A percentile compares a stretch with the other conserved stretches of the same genome.
Conservation (phyloP, 257 asterid genomes). For the Solanum paucissectum region DNA sequence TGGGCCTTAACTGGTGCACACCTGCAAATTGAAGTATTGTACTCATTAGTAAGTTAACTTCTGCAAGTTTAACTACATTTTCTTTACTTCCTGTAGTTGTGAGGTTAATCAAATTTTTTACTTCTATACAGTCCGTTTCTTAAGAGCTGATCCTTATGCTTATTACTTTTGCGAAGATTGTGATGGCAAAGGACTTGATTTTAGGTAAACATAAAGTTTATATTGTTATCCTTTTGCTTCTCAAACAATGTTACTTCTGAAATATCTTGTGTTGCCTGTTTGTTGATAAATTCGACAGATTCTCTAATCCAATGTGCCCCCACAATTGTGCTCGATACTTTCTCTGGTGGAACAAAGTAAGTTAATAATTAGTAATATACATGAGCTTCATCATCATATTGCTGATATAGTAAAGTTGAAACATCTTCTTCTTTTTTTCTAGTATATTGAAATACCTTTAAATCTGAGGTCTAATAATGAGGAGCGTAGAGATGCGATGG, state of each 20-base stretch:
- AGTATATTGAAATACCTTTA: conserved; percentile 20
- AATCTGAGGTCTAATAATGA: too few relatives aligned
- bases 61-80: not conserved
- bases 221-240: not conserved
- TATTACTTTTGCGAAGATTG: not conserved
- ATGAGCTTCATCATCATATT: not conserved
- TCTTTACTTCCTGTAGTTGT: not conserved
- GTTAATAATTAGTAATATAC: not conserved
- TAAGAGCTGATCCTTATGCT: not conserved
- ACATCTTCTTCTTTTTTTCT: not conserved
- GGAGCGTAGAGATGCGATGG: conserved; percentile 63
- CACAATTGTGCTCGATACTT: not conserved
- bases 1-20: not conserved
- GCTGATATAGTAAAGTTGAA: not conserved
- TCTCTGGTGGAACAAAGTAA: not conserved
- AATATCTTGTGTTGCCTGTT: not conserved
- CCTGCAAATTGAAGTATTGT: not conserved
- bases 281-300: not conserved
- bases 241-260: not conserved
- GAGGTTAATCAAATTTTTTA: not conserved
- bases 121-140: not conserved
- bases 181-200: not conserved
- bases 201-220: not conserved
- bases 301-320: not conserved
- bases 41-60: not conserved